A percentile compares a stretch with the other conserved stretches of the same genome.
Evolutionary conservation across 116 monocot species (phyloP).

Genomic region (Thalassia testudinum): DNA sequence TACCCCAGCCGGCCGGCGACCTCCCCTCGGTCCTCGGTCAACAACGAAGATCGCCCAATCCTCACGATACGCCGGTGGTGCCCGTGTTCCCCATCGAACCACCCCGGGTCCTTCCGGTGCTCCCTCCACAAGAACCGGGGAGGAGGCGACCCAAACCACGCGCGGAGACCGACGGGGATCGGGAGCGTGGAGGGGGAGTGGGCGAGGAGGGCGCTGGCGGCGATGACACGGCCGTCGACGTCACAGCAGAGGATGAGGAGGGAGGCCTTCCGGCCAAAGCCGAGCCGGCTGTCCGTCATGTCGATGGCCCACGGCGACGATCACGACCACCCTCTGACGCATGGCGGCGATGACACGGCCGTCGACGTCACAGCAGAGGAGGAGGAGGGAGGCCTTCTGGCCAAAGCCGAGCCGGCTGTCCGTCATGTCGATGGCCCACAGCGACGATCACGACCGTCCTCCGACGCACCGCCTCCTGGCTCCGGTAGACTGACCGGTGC

Average conservation of each 20-base stretch:
- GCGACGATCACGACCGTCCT: background rate
- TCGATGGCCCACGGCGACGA: no score
- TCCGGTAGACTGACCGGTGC: no score
- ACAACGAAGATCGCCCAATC: background rate
- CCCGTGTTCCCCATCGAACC: constrained; percentile 54
- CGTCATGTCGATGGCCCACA: constrained; percentile 44
- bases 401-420: constrained; percentile 64
- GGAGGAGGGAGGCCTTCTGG: constrained; percentile 32
- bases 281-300: constrained; percentile 45
- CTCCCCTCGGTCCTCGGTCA: constrained; percentile 6
- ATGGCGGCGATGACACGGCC: constrained; percentile 44
- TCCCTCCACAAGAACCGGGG: constrained; percentile 37
- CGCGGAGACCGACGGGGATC: constrained; percentile 43
- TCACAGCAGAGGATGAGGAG: constrained; percentile 47
- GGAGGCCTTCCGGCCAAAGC: constrained; percentile 29
- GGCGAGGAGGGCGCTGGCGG: constrained; percentile 41
- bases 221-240: constrained; percentile 44
- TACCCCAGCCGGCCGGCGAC: constrained; percentile 10
- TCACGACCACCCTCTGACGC: constrained; percentile 4
- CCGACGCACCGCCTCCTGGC: no score
- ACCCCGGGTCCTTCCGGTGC: constrained; percentile 55
- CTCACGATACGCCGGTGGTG: constrained; percentile 21
- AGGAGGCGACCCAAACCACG: constrained; percentile 3
- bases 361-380: constrained; percentile 46
- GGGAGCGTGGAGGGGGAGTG: constrained; percentile 52